phyloP scores from a whole-genome alignment of 371 early-diverging fungal species.

The Mucor indicus region DNA sequence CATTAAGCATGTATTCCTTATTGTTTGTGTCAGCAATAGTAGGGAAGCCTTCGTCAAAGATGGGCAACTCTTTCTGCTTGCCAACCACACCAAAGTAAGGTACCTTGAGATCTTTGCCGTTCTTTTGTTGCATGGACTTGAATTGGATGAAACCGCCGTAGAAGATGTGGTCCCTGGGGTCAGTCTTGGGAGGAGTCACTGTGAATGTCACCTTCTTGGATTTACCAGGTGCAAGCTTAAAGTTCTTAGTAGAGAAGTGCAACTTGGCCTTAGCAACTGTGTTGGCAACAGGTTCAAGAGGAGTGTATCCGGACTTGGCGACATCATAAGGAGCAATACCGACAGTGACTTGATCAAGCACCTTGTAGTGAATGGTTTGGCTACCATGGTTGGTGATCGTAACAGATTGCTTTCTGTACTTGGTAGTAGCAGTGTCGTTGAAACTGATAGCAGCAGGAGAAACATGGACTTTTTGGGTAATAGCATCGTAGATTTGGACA shows the following conservation, averaged over 20 bases:
- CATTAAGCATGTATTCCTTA: conserved; percentile 10
- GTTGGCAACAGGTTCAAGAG: conserved; percentile 10
- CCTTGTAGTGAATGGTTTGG: conserved; percentile 40
- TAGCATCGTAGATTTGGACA: conserved; percentile 64
- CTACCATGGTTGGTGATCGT: conserved; percentile 59
- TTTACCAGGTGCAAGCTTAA: conserved; percentile 44
- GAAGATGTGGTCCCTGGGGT: conserved; percentile 1
- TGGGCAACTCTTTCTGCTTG: conserved; percentile 42
- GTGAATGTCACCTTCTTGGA: conserved; percentile 14
- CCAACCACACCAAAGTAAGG: conserved; percentile 62
- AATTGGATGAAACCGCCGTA: conserved; percentile 43
- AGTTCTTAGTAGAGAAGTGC: conserved; percentile 18
- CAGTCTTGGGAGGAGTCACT: conserved; percentile 5
- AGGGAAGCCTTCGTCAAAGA: conserved; percentile 38
- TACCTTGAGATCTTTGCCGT: conserved; percentile 16
- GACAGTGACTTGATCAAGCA: conserved; percentile 29
- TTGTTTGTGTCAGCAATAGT: conserved; percentile 7
- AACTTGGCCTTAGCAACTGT: conserved; percentile 30
- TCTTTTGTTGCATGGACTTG: conserved; percentile 5
- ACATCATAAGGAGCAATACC: conserved; percentile 41
- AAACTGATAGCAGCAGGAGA: conserved; percentile 66
- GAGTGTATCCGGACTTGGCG: conserved; percentile 29
- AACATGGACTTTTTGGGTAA: conserved; percentile 50
- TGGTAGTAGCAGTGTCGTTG: conserved; percentile 59
- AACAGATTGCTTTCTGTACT: conserved; percentile 6